Evolutionary conservation across 805 yeast genomes (phyloP).

Genomic region (Blastobotrys chiropterorum): DNA sequence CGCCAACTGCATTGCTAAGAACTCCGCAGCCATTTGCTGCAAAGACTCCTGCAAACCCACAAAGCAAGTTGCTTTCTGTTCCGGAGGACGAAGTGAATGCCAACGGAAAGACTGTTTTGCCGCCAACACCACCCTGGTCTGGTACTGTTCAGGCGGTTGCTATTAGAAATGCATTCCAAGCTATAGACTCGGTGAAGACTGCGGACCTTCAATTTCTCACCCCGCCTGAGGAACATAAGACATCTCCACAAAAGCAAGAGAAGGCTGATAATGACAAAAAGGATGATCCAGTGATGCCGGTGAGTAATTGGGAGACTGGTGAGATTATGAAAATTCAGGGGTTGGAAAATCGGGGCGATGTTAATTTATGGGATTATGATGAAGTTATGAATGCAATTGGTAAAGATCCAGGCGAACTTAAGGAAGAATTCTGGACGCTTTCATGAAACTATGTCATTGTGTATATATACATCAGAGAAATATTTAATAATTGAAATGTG

Average conservation of each 20-base stretch:
- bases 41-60: slow-evolving; percentile 12
- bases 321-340: slow-evolving; percentile 11
- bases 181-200: slow-evolving; percentile 26
- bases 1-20: slow-evolving; percentile 20
- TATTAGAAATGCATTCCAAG: slow-evolving; percentile 29
- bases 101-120: not conserved
- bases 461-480: not conserved
- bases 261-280: not conserved
- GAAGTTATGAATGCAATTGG: slow-evolving; percentile 19
- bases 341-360: slow-evolving; percentile 10
- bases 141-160: slow-evolving; percentile 29
- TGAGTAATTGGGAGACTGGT: slow-evolving; percentile 8
- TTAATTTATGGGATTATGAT: slow-evolving; percentile 23
- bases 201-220: slow-evolving; percentile 25
- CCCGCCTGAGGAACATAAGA: slow-evolving; percentile 23
- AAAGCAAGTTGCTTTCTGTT: slow-evolving; percentile 5
- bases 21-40: slow-evolving; percentile 19
- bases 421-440: slow-evolving; percentile 25
- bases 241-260: slow-evolving; percentile 2
- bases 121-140: slow-evolving; percentile 20
- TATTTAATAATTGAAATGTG: not conserved
- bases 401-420: slow-evolving; percentile 18
- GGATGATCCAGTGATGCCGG: slow-evolving; percentile 10
- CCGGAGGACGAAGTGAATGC: slow-evolving; percentile 9
- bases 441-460: slow-evolving; percentile 1